Evolutionary conservation across 1,139 yeast species (phyloP).

Genomic region (Magnusiomyces clavatus): DNA sequence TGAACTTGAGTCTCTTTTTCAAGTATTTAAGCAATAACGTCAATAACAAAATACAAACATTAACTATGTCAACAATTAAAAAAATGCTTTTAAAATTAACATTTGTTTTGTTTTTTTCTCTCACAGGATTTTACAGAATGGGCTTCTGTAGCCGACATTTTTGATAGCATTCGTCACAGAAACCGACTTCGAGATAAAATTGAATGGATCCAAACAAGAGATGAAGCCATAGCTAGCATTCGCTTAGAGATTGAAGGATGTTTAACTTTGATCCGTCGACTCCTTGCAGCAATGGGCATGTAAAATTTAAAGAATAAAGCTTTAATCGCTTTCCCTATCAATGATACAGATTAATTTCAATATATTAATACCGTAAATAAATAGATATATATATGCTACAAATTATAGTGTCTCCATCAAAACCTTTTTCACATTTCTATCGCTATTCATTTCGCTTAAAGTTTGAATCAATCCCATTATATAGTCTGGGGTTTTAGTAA

Average conservation of each 20-base stretch:
- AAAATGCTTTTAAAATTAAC: not conserved
- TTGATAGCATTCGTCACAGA: conserved; percentile 12
- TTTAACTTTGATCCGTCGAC: conserved; percentile 11
- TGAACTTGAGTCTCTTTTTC: conserved; percentile 12
- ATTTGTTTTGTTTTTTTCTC: not conserved
- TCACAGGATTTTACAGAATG: conserved; percentile 12
- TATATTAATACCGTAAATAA: too few relatives aligned
- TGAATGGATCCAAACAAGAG: conserved; percentile 13
- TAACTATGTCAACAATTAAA: too few relatives aligned
- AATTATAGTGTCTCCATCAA: not conserved
- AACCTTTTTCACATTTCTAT: too few relatives aligned
- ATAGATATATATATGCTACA: too few relatives aligned
- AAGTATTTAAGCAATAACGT: conserved; percentile 2
- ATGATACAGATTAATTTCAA: not conserved
- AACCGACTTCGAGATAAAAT: conserved; percentile 11
- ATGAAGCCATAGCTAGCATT: conserved; percentile 7
- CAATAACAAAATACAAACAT: too few relatives aligned
- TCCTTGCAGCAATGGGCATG: conserved; percentile 9
- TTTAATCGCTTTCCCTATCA: not conserved
- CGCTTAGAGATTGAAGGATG: conserved; percentile 11
- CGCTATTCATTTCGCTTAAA: too few relatives aligned
- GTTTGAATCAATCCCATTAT: conserved; percentile 9
- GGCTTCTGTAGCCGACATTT: conserved; percentile 14
- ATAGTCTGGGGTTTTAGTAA: conserved; percentile 12
- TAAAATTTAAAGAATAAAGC: not conserved